phyloP scores from a whole-genome alignment of 495 filamentous ascomycete species.

The Trichoderma parareesei region DNA sequence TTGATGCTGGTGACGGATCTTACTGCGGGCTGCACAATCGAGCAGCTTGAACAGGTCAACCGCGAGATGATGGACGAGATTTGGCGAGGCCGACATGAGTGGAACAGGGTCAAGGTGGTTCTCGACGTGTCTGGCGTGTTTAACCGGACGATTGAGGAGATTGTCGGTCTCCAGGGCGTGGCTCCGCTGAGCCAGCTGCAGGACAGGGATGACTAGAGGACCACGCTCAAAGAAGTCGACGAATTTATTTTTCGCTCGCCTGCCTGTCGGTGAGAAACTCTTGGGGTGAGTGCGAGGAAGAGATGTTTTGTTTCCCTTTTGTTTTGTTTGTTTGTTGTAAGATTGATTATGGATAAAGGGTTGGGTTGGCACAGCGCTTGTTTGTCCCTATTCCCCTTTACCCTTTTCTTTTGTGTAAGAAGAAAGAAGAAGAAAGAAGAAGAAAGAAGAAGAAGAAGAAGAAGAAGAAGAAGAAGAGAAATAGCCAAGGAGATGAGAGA shows the following conservation, averaged over 20 bases:
- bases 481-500: not conserved
- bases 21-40: slow-evolving; percentile 74
- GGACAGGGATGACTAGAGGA: slow-evolving; percentile 13
- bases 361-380: slow-evolving; percentile 8
- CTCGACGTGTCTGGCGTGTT: slow-evolving; percentile 55
- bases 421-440: not conserved
- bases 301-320: too few relatives aligned
- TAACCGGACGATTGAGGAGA: slow-evolving; percentile 73
- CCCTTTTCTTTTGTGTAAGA: not conserved
- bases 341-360: slow-evolving; percentile 7
- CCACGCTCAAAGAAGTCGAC: not conserved
- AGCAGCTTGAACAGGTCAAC: slow-evolving; percentile 91
- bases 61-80: slow-evolving; percentile 83
- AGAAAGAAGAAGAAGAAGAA: not conserved
- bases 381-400: not conserved
- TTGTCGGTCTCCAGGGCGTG: slow-evolving; percentile 56
- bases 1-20: slow-evolving; percentile 50
- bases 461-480: not conserved
- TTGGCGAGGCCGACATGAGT: slow-evolving; percentile 70
- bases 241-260: not conserved
- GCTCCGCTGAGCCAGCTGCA: slow-evolving; percentile 22
- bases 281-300: not conserved
- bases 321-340: not conserved
- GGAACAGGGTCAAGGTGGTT: slow-evolving; percentile 69
- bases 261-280: not conserved